Percentiles rank a stretch among this genome's conserved stretches.
phyloP scores from a whole-genome alignment of 768 basidiomycete genomes.

The Hypholoma fasciculare region DNA sequence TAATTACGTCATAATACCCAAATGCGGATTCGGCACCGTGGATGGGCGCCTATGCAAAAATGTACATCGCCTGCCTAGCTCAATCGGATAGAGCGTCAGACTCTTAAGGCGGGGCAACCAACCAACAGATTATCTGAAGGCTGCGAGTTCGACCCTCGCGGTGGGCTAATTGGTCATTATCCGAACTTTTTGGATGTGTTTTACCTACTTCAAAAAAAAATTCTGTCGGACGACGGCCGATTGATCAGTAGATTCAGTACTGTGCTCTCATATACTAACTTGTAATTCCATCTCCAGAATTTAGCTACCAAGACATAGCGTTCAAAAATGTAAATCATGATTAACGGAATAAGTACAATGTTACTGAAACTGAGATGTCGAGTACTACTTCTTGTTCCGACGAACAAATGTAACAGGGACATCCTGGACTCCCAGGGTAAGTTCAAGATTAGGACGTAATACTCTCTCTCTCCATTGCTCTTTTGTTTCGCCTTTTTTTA shows the following conservation, averaged over 20 bases:
- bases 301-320: too few species aligned
- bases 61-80: slow-evolving; percentile 42
- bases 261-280: too few species aligned
- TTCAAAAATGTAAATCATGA: too few species aligned
- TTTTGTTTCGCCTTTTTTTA: slow-evolving; percentile 37
- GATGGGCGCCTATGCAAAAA: neutral
- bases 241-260: too few species aligned
- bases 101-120: slow-evolving; percentile 30
- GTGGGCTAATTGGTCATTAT: neutral
- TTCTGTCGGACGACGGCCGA: too few species aligned
- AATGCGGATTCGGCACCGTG: neutral
- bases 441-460: slow-evolving; percentile 29
- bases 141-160: slow-evolving; percentile 30
- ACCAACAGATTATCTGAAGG: slow-evolving; percentile 56
- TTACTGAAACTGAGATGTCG: too few species aligned
- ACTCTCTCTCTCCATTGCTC: slow-evolving; percentile 36
- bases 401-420: slow-evolving; percentile 30
- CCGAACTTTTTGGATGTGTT: neutral
- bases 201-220: too few species aligned
- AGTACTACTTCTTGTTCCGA: too few species aligned
- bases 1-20: neutral
- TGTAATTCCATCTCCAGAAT: too few species aligned
- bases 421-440: slow-evolving; percentile 33
- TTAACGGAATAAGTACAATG: too few species aligned
- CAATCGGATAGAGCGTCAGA: slow-evolving; percentile 55